Evolutionary conservation across 805 yeast species (phyloP), one percentile per base, ranked within the genome.

Genomic region (Candida nemodendra): DNA sequence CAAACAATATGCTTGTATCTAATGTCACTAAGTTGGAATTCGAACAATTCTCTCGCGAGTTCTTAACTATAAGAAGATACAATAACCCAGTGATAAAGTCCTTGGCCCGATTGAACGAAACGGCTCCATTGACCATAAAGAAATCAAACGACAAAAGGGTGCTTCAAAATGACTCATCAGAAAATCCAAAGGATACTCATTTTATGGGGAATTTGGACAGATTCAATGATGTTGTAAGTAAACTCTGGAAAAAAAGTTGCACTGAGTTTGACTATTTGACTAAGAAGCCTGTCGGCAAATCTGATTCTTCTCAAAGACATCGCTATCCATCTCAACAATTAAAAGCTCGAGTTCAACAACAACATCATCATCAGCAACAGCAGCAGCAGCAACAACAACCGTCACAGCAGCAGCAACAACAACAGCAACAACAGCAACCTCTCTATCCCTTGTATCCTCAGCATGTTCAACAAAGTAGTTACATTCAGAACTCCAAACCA

Each of bases 1-100:
- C 48, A 19, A 53, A 50, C 18, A 50, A 43, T 18, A 38, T 44
- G 8, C 34, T 59, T 15, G 47, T 52, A 13, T 50, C 68, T 24
- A 63, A 64, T 53, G 73, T 73, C 29, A 72, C 79, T 5, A 71
- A 86, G 47, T 73, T 87, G n/a, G 93, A 84, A 54, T 84, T 79
- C 53, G 95, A 87, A 57, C 70, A 86, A 44, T 71, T 84, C 22
- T 77, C 89, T 11, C 69, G 90, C 44, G 95, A 86, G 53, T 84
- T 79, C 47, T 65, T 79, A 29, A 82, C 76, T 47, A 80, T 84
- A 0, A 65, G 89, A 53, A 68, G 93, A 42, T 76, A 81, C 58
- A 64, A 66, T 27, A 86, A 86, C 47, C 95, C 96, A 1, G 63
- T 84, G 2, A 72, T 75, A 4, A 84, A 78, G 32, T 74, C 87